Conservation (phyloP, 2,329 filamentous ascomycete species). For the Hirsutella minnesotensis region DNA sequence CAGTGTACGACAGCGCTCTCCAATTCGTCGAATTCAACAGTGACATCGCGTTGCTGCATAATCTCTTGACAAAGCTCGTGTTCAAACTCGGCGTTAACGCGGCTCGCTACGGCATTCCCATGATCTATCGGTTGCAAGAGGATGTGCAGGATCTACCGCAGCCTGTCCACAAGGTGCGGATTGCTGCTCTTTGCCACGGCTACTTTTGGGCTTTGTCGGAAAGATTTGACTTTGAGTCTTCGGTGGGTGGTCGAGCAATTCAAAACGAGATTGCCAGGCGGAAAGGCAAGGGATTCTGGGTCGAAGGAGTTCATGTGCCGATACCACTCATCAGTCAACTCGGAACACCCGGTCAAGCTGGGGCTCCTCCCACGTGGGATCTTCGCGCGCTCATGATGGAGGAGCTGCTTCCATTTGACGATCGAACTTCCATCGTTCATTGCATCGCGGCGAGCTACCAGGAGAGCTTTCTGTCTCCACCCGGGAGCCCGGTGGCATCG, state of each 20-base stretch:
- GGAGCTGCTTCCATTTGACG: constrained; percentile 63
- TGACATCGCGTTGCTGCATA: constrained; percentile 66
- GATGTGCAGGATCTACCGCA: constrained; percentile 59
- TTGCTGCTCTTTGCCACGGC: constrained; percentile 77
- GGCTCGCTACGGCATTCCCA: constrained; percentile 65
- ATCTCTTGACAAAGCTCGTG: constrained; percentile 64
- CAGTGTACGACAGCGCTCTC: constrained; percentile 78
- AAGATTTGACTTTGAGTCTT: constrained; percentile 63
- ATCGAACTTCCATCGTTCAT: constrained; percentile 59
- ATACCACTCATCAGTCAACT: constrained; percentile 52
- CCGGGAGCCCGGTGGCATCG: constrained; percentile 57
- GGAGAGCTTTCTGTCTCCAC: constrained; percentile 47
- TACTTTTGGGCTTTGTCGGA: constrained; percentile 76
- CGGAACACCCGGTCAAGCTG: constrained; percentile 35
- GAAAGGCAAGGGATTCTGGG: constrained; percentile 66
- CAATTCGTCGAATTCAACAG: constrained; percentile 60
- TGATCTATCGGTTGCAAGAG: constrained; percentile 81
- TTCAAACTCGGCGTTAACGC: constrained; percentile 74
- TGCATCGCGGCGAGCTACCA: constrained; percentile 63
- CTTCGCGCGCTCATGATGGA: constrained; percentile 46
- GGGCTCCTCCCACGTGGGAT: constrained; percentile 32
- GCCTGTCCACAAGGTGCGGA: constrained; percentile 60
- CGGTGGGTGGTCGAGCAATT: constrained; percentile 57
- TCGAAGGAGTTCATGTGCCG: constrained; percentile 61
- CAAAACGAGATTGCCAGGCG: constrained; percentile 66